Conservation (phyloP, 352 stramenopile genomes). For the Globisporangium middletonii region DNA sequence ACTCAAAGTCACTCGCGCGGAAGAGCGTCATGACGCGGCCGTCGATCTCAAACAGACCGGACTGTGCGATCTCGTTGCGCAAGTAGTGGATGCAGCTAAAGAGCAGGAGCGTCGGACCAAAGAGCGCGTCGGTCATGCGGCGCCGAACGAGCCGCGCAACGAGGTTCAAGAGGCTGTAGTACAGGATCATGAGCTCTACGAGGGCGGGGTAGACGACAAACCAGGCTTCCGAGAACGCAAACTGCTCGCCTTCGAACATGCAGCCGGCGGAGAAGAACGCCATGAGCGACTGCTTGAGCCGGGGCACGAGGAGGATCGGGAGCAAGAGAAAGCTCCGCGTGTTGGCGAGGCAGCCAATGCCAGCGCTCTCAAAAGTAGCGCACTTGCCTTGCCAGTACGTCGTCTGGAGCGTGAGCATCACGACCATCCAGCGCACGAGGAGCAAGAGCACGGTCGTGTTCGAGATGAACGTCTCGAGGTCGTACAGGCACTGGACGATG, state of each 20-base stretch:
- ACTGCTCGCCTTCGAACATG: constrained; percentile 13
- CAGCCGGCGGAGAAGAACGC: constrained; percentile 15
- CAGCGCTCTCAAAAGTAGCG: not conserved
- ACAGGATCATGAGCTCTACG: constrained; percentile 17
- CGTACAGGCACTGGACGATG: constrained; percentile 18
- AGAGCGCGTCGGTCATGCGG: constrained; percentile 15
- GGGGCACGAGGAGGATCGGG: constrained; percentile 15
- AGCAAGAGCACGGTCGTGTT: constrained; percentile 20
- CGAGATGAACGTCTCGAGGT: constrained; percentile 25
- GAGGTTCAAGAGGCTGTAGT: constrained; percentile 23
- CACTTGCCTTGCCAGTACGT: constrained; percentile 1
- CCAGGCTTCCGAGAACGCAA: constrained; percentile 14
- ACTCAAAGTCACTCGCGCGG: constrained; percentile 6
- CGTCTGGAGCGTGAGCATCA: constrained; percentile 12
- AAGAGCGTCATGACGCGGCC: constrained; percentile 1
- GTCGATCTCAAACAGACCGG: constrained; percentile 6
- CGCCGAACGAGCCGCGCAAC: constrained; percentile 9
- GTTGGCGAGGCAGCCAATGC: constrained; percentile 13
- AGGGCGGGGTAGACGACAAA: constrained; percentile 23
- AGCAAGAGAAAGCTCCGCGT: constrained; percentile 16
- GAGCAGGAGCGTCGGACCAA: constrained; percentile 16
- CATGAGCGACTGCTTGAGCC: constrained; percentile 12
- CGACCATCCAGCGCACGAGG: constrained; percentile 24
- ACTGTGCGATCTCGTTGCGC: constrained; percentile 7
- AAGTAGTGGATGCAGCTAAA: constrained; percentile 19